Evolutionary conservation across 768 basidiomycete species (phyloP), one percentile per base, ranked within the genome.

Genomic region (Infundibulicybe gibba): DNA sequence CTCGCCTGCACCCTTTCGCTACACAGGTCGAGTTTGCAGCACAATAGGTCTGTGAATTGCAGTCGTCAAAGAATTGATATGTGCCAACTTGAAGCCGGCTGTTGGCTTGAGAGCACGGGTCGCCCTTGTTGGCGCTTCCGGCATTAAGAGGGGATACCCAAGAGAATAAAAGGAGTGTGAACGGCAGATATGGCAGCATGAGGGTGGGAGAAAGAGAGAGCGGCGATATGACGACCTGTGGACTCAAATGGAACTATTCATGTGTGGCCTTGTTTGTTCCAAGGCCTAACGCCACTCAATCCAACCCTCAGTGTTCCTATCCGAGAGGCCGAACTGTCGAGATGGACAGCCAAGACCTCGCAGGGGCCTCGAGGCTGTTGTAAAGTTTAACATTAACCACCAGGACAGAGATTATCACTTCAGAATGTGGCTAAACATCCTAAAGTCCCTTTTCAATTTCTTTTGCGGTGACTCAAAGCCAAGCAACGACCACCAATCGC

Each of bases 1-100:
- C 90, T 54, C 66, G 77, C 53, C 92, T 76, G 63, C 90, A 94
- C 5, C 82, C 76, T 60, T 80, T 86, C 41, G 68, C 63, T 17
- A 73, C 64, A 64, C 91, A 94, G 33, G 72, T 70, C 40, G 70
- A 70, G 43, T 65, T 59, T 2, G 68, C 59, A 10, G 76, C 73
- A 64, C 90, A 94, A 65, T 76, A 92, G 14, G 72, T 82, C 48
- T 74, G 71, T 1, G 81, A 70, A 61, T 87, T 80, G 68, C 92
- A 93, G 60, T 94, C 86, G 51, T 77, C 76, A 65, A 75, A 79
- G 65, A 92, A 86, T 60, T 89, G 84, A 63, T 78, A 88, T n/a
- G 90, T 90, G 50, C 85, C 85, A 13, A 70, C 61, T 60, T 88
- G 81, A 17, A 92, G 79, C 45, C 83, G 79, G 60, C 81, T 88